Conservation (phyloP, 176 grass and related monocot species). For the Zizania latifolia region DNA sequence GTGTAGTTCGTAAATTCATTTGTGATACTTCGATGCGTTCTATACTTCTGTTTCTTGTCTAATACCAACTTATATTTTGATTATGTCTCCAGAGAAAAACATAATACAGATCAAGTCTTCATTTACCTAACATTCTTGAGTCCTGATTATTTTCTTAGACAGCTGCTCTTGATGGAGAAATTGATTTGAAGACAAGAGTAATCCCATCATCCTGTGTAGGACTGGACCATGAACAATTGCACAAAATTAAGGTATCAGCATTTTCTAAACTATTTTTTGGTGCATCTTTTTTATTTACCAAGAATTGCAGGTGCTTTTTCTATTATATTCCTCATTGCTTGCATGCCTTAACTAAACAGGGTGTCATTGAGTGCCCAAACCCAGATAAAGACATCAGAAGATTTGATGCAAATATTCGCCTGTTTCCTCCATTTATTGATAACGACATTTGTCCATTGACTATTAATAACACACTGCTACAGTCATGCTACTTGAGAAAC, state of each 20-base stretch:
- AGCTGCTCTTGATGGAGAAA: conserved; percentile 96
- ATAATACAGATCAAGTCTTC: neutral
- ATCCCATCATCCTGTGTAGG: conserved; percentile 69
- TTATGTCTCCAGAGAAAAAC: neutral
- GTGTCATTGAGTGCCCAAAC: conserved; percentile 80
- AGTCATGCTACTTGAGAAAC: conserved; percentile 97
- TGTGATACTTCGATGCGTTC: conserved; percentile 1
- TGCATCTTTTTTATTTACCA: too few relatives aligned
- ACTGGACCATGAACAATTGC: conserved; percentile 70
- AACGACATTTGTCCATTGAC: conserved; percentile 80
- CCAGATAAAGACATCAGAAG: conserved; percentile 97
- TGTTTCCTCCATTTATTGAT: conserved; percentile 98
- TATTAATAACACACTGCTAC: conserved; percentile 90
- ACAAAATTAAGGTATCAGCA: conserved; percentile 77
- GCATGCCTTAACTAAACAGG: conserved; percentile 52
- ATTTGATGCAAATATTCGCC: conserved; percentile 94
- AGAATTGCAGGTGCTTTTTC: too few relatives aligned
- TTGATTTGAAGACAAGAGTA: conserved; percentile 83
- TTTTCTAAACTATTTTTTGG: conserved; percentile 7
- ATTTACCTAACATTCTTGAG: conserved; percentile 16
- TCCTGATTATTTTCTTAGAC: conserved; percentile 59
- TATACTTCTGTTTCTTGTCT: neutral
- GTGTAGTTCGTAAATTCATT: conserved; percentile 8
- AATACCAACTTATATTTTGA: neutral
- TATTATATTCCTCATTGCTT: conserved; percentile 24